Evolutionary conservation across 306 rosid species (phyloP).

Genomic region (Nissolia schottii): DNA sequence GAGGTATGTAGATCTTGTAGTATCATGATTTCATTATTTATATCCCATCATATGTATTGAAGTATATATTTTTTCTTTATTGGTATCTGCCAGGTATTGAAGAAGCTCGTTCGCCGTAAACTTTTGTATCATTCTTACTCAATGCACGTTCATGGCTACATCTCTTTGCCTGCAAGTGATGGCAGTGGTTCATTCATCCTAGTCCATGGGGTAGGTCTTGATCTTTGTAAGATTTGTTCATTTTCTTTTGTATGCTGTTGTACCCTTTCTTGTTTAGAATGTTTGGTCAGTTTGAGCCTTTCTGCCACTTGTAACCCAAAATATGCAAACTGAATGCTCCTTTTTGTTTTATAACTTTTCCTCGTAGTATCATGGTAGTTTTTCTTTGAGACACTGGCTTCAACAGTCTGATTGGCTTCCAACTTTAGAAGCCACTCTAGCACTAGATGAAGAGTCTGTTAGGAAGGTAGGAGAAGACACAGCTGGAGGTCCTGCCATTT

Average conservation of each 20-base stretch:
- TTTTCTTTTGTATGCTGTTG: constrained; percentile 12
- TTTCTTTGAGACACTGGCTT: constrained; percentile 97
- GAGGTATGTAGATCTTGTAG: constrained; percentile 50
- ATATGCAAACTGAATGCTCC: background rate
- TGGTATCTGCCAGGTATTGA: constrained; percentile 56
- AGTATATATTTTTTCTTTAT: background rate
- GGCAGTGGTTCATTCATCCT: constrained; percentile 66
- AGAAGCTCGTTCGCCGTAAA: constrained; percentile 73
- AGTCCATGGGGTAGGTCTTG: constrained; percentile 82
- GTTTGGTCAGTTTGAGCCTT: constrained; percentile 1
- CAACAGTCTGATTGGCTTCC: constrained; percentile 98
- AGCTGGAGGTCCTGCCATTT: constrained; percentile 86
- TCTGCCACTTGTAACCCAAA: background rate
- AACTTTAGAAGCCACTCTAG: constrained; percentile 96
- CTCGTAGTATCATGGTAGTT: constrained; percentile 93
- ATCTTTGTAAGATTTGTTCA: constrained; percentile 9
- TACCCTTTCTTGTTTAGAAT: background rate
- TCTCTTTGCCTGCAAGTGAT: constrained; percentile 55
- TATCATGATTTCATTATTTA: background rate
- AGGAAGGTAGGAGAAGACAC: constrained; percentile 89
- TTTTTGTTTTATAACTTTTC: constrained; percentile 1
- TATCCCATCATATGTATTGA: background rate
- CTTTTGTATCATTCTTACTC: constrained; percentile 94
- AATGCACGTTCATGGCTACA: constrained; percentile 92
- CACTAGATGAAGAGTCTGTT: constrained; percentile 89